Conservation (phyloP, 441 rosid genomes). For the Adansonia gregorii region DNA sequence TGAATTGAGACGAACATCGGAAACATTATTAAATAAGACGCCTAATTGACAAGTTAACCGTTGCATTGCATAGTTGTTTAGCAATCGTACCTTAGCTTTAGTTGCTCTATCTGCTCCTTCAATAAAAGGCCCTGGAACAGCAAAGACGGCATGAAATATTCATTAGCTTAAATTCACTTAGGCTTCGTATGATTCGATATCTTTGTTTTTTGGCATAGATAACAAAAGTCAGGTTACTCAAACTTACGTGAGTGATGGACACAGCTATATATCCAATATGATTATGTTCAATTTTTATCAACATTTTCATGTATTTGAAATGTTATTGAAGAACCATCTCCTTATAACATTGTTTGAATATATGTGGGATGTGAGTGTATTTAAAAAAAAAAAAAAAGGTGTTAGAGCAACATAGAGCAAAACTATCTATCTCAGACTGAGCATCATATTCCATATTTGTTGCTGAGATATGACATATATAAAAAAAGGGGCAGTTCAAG, state of each 20-base stretch:
- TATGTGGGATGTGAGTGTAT: too few species aligned
- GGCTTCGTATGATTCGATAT: too few species aligned
- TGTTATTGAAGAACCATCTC: too few species aligned
- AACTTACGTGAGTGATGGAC: too few species aligned
- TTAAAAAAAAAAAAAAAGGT: too few species aligned
- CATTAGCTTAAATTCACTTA: not conserved
- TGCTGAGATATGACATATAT: not conserved
- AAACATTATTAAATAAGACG: not conserved
- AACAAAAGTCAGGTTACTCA: too few species aligned
- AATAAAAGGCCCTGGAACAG: constrained; percentile 51
- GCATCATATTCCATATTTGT: not conserved
- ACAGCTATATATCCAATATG: too few species aligned
- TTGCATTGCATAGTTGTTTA: not conserved
- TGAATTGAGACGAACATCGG: constrained; percentile 29
- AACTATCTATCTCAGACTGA: too few species aligned
- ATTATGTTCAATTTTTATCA: too few species aligned
- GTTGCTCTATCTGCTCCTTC: constrained; percentile 53
- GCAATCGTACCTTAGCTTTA: constrained; percentile 54
- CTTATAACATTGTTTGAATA: too few species aligned
- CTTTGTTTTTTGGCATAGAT: not conserved
- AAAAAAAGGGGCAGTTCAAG: not conserved
- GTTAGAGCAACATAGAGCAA: too few species aligned
- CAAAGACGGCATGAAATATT: not conserved
- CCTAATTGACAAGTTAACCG: not conserved
- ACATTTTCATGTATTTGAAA: too few species aligned